phyloP scores from a whole-genome alignment of 495 filamentous ascomycete genomes.

The Trichoderma parareesei region DNA sequence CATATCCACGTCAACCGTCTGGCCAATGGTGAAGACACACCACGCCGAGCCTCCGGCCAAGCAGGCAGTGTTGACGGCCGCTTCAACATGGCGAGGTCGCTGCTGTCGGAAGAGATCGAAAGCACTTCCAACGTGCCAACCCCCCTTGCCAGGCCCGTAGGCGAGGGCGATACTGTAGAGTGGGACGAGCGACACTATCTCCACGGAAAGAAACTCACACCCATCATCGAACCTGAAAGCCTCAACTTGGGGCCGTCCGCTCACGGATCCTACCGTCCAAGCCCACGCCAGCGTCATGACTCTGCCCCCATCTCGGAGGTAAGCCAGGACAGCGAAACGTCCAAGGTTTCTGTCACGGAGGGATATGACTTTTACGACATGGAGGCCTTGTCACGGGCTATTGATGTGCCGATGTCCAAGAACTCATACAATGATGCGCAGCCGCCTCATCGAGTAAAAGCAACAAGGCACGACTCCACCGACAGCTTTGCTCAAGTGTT shows the following conservation, averaged over 20 bases:
- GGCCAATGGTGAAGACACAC: slow-evolving; percentile 26
- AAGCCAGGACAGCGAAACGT: slow-evolving; percentile 33
- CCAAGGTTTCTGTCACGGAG: slow-evolving; percentile 38
- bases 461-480: slow-evolving; percentile 57
- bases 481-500: slow-evolving; percentile 74
- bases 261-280: slow-evolving; percentile 19
- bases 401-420: slow-evolving; percentile 30
- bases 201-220: slow-evolving; percentile 26
- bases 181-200: slow-evolving; percentile 16
- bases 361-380: slow-evolving; percentile 52
- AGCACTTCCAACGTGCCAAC: slow-evolving; percentile 73
- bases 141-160: slow-evolving; percentile 58
- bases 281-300: slow-evolving; percentile 31
- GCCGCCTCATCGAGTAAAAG: slow-evolving; percentile 16
- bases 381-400: slow-evolving; percentile 35
- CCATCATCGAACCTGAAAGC: slow-evolving; percentile 33
- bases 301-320: slow-evolving; percentile 36
- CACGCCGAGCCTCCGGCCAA: slow-evolving; percentile 27
- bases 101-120: slow-evolving; percentile 48
- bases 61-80: slow-evolving; percentile 19
- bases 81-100: slow-evolving; percentile 23
- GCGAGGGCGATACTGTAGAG: slow-evolving; percentile 30
- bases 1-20: neutral
- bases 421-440: slow-evolving; percentile 16
- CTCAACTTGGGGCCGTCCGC: slow-evolving; percentile 33